Conservation (phyloP, 345 rosid species). For the Passiflora organensis region DNA sequence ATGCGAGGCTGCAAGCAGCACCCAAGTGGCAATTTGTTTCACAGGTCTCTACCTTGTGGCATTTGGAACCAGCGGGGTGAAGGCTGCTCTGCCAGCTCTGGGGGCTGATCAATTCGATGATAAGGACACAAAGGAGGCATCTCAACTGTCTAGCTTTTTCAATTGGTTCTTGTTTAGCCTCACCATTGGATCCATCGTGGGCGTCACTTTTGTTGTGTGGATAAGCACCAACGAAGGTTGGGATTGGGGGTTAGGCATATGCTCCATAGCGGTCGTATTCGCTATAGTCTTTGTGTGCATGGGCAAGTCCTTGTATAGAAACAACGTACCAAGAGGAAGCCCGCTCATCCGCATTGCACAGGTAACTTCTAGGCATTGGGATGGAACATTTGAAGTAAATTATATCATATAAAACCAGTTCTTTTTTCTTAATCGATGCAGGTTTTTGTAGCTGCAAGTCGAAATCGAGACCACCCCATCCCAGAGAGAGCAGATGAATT, state of each 20-base stretch:
- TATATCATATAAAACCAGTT: not conserved
- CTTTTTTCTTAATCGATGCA: constrained; percentile 4
- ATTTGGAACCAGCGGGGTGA: constrained; percentile 48
- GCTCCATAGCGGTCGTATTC: constrained; percentile 27
- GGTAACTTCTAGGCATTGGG: constrained; percentile 20
- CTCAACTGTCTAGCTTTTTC: constrained; percentile 45
- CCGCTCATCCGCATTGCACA: constrained; percentile 42
- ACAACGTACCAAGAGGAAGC: constrained; percentile 41
- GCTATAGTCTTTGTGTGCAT: constrained; percentile 25
- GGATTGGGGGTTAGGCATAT: constrained; percentile 46
- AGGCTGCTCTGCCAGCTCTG: constrained; percentile 45
- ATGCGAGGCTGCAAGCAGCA: constrained; percentile 31
- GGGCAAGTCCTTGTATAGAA: constrained; percentile 53
- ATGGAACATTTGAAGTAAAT: too few species aligned
- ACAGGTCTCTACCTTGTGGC: constrained; percentile 52
- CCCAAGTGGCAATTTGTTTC: constrained; percentile 35
- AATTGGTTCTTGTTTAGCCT: constrained; percentile 62
- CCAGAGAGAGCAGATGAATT: constrained; percentile 42
- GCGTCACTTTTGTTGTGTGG: constrained; percentile 53
- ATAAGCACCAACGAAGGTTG: constrained; percentile 45
- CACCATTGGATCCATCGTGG: constrained; percentile 37
- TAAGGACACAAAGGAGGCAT: constrained; percentile 41
- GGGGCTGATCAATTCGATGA: constrained; percentile 65
- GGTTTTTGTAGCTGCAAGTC: constrained; percentile 44
- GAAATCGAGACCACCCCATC: constrained; percentile 33